These are phyloP conservation scores for Solioccasus polychromus DNA, from an alignment of 768 basidiomycete species.

Conservation along the genomic window DNA sequence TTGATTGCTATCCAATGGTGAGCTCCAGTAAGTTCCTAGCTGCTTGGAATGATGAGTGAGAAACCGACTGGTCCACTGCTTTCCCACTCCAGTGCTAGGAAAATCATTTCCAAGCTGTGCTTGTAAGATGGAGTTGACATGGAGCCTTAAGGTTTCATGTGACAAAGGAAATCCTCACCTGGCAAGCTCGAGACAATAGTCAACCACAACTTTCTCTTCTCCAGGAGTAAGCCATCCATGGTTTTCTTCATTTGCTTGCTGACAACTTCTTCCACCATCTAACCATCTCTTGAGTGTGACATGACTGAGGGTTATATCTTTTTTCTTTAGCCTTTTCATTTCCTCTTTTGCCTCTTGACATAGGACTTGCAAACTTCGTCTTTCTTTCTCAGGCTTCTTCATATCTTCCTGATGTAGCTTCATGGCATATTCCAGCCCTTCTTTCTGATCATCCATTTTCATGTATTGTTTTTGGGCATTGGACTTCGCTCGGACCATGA, in stretches of 20 bases:
- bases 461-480: too few species aligned
- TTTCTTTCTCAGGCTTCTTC: too few species aligned
- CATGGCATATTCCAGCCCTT: too few species aligned
- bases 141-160: slow-evolving; percentile 20
- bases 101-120: slow-evolving; percentile 30
- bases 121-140: slow-evolving; percentile 25
- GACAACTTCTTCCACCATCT: background rate
- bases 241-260: background rate
- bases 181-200: too few species aligned
- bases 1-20: background rate
- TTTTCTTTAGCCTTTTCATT: too few species aligned
- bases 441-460: too few species aligned
- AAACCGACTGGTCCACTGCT: slow-evolving; percentile 23
- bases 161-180: slow-evolving; percentile 29
- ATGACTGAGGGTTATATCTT: background rate
- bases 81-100: slow-evolving; percentile 29
- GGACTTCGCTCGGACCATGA: too few species aligned
- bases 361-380: too few species aligned
- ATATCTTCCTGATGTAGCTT: too few species aligned
- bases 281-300: background rate
- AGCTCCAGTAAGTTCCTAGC: background rate
- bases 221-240: too few species aligned
- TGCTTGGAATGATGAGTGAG: slow-evolving; percentile 25
- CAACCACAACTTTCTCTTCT: too few species aligned
- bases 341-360: too few species aligned